Conservation (phyloP, 164 flowering plant species). For the Pachysandra terminalis region DNA sequence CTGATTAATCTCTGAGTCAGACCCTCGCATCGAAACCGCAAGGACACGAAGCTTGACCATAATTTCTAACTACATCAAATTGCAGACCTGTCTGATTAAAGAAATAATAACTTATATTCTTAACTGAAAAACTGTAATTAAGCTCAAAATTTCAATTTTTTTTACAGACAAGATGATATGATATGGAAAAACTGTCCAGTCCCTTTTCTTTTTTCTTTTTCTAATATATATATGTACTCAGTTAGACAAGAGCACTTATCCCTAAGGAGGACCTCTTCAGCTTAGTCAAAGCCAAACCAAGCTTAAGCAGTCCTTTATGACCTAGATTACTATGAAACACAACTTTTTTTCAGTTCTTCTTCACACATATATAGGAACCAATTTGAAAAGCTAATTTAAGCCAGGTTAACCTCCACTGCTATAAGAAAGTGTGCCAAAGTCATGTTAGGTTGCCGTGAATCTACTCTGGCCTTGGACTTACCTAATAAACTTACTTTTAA, state of each 20-base stretch:
- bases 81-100: background rate
- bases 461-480: background rate
- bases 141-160: no score
- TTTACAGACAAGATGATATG: background rate
- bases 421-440: constrained; percentile 20
- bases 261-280: background rate
- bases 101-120: no score
- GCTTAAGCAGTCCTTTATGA: background rate
- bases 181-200: background rate
- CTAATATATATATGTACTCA: no score
- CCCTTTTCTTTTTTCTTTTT: background rate
- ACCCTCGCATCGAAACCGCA: background rate
- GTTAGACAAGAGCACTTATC: background rate
- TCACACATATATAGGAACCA: background rate
- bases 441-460: constrained; percentile 4
- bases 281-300: background rate
- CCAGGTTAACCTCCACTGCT: constrained; percentile 20
- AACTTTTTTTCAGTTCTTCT: background rate
- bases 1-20: constrained; percentile 5
- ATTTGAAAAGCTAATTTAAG: background rate
- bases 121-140: no score
- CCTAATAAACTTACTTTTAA: no score
- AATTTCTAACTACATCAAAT: background rate
- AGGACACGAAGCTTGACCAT: background rate
- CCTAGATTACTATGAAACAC: background rate